phyloP scores from a whole-genome alignment of 306 rosid genomes.

The Cucurbita moschata region DNA sequence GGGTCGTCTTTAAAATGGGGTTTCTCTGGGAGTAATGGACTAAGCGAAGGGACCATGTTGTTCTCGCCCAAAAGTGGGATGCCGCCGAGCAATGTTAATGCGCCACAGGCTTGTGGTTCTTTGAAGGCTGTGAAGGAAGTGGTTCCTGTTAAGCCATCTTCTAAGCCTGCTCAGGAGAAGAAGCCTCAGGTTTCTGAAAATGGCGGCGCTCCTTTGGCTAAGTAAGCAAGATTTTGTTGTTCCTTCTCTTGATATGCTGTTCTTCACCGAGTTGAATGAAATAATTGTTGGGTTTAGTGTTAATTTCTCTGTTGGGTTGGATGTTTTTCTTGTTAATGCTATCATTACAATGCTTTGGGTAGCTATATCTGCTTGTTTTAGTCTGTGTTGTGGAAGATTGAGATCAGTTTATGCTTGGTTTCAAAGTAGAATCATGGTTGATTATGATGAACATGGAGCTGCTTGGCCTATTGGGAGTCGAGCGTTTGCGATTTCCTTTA shows the following conservation, averaged over 20 bases:
- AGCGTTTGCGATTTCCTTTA: too few species aligned
- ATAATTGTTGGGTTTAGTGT: not conserved
- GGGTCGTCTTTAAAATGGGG: constrained; percentile 53
- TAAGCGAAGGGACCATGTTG: constrained; percentile 28
- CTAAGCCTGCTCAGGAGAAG: constrained; percentile 39
- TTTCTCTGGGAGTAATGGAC: constrained; percentile 41
- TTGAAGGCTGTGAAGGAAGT: constrained; percentile 32
- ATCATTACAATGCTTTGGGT: not conserved
- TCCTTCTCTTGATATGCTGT: not conserved
- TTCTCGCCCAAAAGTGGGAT: constrained; percentile 41
- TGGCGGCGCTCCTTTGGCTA: constrained; percentile 54
- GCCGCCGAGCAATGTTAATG: constrained; percentile 17
- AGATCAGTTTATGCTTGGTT: not conserved
- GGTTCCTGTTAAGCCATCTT: constrained; percentile 27
- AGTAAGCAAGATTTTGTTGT: constrained; percentile 24
- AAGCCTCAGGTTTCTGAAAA: constrained; percentile 42
- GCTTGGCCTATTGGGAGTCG: not conserved
- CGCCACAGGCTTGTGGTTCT: constrained; percentile 11
- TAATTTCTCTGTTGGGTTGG: not conserved
- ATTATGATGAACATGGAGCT: not conserved
- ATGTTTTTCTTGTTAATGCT: not conserved
- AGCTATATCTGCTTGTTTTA: not conserved
- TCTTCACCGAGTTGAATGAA: not conserved
- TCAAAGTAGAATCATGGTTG: not conserved
- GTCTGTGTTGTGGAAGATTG: not conserved